A percentile compares a stretch with the other conserved stretches of the same genome.
These are phyloP conservation scores for Nigrospora osmanthi DNA, from an alignment of 2,329 filamentous ascomycete species.

Conservation along the genomic window DNA sequence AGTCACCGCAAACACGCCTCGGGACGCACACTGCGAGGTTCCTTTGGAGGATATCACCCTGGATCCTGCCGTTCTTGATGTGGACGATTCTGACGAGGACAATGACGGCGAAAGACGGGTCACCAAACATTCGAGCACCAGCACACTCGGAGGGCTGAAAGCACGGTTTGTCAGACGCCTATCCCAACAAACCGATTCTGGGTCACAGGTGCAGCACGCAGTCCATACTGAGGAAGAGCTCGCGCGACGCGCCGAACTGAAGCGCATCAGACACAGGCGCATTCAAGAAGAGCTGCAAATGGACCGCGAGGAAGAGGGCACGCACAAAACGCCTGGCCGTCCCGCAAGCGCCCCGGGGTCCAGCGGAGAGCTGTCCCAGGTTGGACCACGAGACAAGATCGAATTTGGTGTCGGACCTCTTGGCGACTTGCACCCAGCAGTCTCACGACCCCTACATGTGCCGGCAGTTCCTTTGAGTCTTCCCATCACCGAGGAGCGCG, in stretches of 20 bases:
- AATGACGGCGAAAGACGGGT: constrained; percentile 8
- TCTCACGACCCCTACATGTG: no score
- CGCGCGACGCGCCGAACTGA: constrained; percentile 47
- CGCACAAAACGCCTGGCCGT: neutral
- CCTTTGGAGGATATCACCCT: constrained; percentile 6
- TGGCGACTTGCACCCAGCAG: no score
- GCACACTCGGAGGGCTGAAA: constrained; percentile 36
- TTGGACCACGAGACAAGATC: constrained; percentile 40
- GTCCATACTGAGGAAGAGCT: constrained; percentile 43
- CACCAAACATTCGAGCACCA: constrained; percentile 18
- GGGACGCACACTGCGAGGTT: no score
- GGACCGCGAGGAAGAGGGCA: constrained; percentile 29
- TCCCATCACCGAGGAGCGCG: no score
- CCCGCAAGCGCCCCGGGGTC: neutral
- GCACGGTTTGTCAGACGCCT: constrained; percentile 36
- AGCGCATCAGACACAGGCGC: constrained; percentile 44
- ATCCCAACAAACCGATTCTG: constrained; percentile 30
- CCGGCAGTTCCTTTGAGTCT: no score
- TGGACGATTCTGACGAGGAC: constrained; percentile 26
- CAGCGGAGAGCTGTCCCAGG: constrained; percentile 13
- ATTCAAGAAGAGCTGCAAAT: constrained; percentile 50
- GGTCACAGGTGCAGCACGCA: constrained; percentile 24
- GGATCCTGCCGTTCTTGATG: constrained; percentile 26
- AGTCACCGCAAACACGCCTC: neutral
- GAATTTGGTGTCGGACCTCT: constrained; percentile 29